Base-by-base conservation (phyloP, 139 green algal genomes). In the Desmodesmus armatus region DNA sequence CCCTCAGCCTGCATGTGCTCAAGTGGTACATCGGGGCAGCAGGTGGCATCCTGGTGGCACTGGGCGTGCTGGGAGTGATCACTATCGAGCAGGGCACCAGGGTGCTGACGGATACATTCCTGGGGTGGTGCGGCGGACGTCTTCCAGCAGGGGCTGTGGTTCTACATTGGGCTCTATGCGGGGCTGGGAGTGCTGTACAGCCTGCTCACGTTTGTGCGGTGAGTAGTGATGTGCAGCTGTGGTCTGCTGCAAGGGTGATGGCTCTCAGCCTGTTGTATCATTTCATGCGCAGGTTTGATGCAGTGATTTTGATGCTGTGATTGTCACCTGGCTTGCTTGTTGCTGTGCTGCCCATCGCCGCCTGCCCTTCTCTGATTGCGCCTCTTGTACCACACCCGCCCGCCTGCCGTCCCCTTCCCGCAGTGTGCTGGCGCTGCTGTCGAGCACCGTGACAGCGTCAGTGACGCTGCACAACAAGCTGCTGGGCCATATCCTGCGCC, bases 101-200 rank as follows among this genome's bases (percentile, higher is more conserved):
- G 49, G 93, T 95, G 70, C 95, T 93, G 79, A 93, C 90, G 0
- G 91, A 93, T 81, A 90, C 84, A 27, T 97, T 94, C 94, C 87
- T 97, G 43, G 92, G 91, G 35, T 88, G 93, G 55, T 98, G 94
- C 94, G 92, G 92, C 35, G 67, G 62, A 96, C 77, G 44, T 88
- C 33, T 94, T 91, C 87, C 29, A 90, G 74, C 73, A 88, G 70
- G 33, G 67, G 3, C 19, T 85, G 39, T 89, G 86, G 44, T 93
- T 94, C 78, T 97, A 97, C 91, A 90, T 98, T 62, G 84, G 92
- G 44, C 91, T 96, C 80, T 97, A 96, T 86, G 86, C 88, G 17
- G 87, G 84, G 9, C 73, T 95, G 15, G 91, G 91, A 4, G 27
- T 93, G 3, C 23, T 76, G 27, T 96, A 93, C 89, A 90, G 83